These are phyloP conservation scores for Trypanosoma conorhini DNA, from an alignment of 208 protist genomes.

Conservation along the genomic window DNA sequence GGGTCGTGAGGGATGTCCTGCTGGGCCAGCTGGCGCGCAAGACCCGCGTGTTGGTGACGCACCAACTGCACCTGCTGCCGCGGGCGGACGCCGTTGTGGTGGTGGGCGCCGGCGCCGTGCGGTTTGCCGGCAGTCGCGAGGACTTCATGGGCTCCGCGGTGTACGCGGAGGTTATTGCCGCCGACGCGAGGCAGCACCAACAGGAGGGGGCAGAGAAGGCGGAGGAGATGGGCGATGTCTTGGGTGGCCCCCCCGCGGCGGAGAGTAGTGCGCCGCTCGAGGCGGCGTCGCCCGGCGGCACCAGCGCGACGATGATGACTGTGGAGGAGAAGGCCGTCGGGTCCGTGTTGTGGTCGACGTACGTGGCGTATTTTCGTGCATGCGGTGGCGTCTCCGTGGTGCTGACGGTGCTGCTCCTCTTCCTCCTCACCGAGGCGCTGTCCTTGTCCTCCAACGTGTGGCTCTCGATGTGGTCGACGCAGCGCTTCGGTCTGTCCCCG, in stretches of 20 bases:
- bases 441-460: conserved; percentile 28
- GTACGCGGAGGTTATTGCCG: conserved; percentile 58
- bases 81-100: conserved; percentile 86
- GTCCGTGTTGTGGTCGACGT: conserved; percentile 35
- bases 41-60: conserved; percentile 94
- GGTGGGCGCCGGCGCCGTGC: conserved; percentile 59
- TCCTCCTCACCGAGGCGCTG: conserved; percentile 34
- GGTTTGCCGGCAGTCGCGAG: conserved; percentile 33
- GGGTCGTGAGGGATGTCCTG: conserved; percentile 49
- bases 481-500: conserved; percentile 12
- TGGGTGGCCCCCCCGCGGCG: background rate
- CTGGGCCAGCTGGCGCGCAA: conserved; percentile 65
- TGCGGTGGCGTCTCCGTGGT: conserved; percentile 36
- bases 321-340: conserved; percentile 56
- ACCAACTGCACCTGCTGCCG: conserved; percentile 91
- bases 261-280: background rate
- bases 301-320: conserved; percentile 30
- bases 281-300: background rate
- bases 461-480: conserved; percentile 50
- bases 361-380: conserved; percentile 40
- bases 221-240: conserved; percentile 6
- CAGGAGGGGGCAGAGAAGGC: conserved; percentile 1
- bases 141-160: conserved; percentile 31
- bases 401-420: conserved; percentile 31
- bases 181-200: background rate